Evolutionary conservation across 306 rosid species (phyloP).

Genomic region (Argentina anserina): DNA sequence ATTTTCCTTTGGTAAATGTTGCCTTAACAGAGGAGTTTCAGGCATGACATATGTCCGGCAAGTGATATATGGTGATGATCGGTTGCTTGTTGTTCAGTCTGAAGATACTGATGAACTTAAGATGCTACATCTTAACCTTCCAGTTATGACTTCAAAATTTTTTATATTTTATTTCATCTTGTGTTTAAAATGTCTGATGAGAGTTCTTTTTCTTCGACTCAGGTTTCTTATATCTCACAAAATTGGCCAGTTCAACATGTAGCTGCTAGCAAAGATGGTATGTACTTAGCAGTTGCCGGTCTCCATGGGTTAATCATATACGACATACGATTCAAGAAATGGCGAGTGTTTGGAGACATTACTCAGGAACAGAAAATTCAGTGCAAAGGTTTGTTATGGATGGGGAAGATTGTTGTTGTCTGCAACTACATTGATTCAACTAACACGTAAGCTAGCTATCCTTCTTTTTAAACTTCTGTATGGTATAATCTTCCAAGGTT

Average conservation of each 20-base stretch:
- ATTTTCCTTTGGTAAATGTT: constrained; percentile 95
- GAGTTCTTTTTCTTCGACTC: constrained; percentile 23
- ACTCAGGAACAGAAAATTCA: constrained; percentile 89
- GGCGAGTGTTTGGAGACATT: constrained; percentile 97
- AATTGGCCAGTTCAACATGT: constrained; percentile 98
- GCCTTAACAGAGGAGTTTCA: constrained; percentile 97
- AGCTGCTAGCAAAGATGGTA: constrained; percentile 94
- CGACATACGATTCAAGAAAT: constrained; percentile 76
- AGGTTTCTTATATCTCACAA: constrained; percentile 97
- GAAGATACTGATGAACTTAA: constrained; percentile 96
- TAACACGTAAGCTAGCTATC: constrained; percentile 65
- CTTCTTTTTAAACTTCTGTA: constrained; percentile 12
- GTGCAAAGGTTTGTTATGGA: constrained; percentile 93
- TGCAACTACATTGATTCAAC: constrained; percentile 89
- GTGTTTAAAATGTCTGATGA: constrained; percentile 26
- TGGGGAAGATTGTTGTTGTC: constrained; percentile 95
- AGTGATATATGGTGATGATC: constrained; percentile 89
- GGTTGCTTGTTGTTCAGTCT: constrained; percentile 83
- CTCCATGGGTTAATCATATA: constrained; percentile 88
- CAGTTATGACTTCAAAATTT: constrained; percentile 61
- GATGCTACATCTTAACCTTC: constrained; percentile 90
- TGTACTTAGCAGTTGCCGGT: constrained; percentile 90
- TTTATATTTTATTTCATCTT: constrained; percentile 11
- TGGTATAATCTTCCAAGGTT: constrained; percentile 26
- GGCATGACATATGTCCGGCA: constrained; percentile 82